Base-by-base conservation (phyloP, 2,329 filamentous ascomycete species). In the Knoxdaviesia capensis region DNA sequence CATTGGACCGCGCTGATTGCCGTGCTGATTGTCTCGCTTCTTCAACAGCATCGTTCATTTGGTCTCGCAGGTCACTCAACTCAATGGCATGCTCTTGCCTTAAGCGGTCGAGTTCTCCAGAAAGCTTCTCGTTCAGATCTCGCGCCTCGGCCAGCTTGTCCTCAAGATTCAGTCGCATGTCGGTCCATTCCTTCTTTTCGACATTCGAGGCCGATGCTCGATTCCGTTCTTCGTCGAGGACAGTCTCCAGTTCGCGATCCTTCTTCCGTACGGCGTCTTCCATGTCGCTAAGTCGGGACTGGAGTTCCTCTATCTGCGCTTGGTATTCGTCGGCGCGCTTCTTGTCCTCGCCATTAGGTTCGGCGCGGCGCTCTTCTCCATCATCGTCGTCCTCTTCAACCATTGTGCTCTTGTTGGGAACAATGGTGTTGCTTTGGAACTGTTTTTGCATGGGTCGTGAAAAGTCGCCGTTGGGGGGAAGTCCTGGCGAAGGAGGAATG, bases 381-480 rank as follows among this genome's bases (percentile, higher is more conserved):
- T 66, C 66, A 48, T 84, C 83, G 50, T 93, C 86, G 49, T 93
- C 87, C 55, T 96, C 90, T 57, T 98, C 90, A 1, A 96, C 76
- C 78, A 96, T 87, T 1, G 83, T 94, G 53, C 88, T 93, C 62
- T 96, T 98, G 56, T 94, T 96, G 1, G 90, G 90, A 32, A 96
- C 81, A 52, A 96, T 93, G 0, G 86, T 96, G 55, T 93, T 96
- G 55, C 81, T 88, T 55, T 94, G 87, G 49, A 93, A 86, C 34
- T 86, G 86, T 55, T 92, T 94, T 10, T 83, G 80, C 49, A 83
- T 73, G 5, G 87, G 87, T 38, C 83, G 71, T 36, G 80, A 78
- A 48, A 76, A 80, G 41, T 80, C 76, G 51, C 76, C 74, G 39
- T 68, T 68, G 6, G 64, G 65, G 29, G 44, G 41, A 40, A 72